Base-by-base conservation (phyloP, 2,329 filamentous ascomycete species). In the Corynespora cassiicola region DNA sequence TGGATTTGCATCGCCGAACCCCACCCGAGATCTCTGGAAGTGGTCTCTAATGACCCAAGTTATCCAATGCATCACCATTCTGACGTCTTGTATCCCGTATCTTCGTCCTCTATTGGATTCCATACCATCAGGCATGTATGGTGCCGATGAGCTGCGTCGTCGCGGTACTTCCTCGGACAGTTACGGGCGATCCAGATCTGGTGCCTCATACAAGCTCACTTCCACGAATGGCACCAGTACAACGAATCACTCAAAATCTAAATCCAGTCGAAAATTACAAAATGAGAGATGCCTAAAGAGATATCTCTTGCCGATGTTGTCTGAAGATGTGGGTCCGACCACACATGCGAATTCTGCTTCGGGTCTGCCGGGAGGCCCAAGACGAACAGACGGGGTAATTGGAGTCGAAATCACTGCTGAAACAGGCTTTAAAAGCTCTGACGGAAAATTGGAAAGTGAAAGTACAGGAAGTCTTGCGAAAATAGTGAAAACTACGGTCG, bases 1-100 rank as follows among this genome's bases (percentile, higher is more conserved):
- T 14, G 54, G 52, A 7, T 65, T 65, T 36, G 26, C 46, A 3
- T 63, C 62, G 5, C 19, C 29, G 0, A 57, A 65, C 20, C 54
- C 52, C 7, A 66, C 63, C 10, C 51, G 42, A 32, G 50, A 56
- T 18, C 45, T 66, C 1, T 67, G 62, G 63, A 65, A 62, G 34
- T 66, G 63, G 63, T 65, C 61, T 10, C 50, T 67, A 2, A 36
- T 58, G 11, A 55, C 63, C 5, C 63, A 66, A 23, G 50, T 66
- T 25, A 56, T 66, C 15, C 52, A 63, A 44, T 66, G 61, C 44
- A 60, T 65, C 22, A 66, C 63, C 0, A 65, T 67, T 15, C 42
- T 67, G 24, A 66, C 63, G 18, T 63, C 63, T 14, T 67, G 63
- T 31, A 52, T 67, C 2, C 63, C 63, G 1, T 66, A 67, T 25